These are phyloP conservation scores for Cladorrhinum samala DNA, from an alignment of 495 filamentous ascomycete genomes.

Conservation along the genomic window DNA sequence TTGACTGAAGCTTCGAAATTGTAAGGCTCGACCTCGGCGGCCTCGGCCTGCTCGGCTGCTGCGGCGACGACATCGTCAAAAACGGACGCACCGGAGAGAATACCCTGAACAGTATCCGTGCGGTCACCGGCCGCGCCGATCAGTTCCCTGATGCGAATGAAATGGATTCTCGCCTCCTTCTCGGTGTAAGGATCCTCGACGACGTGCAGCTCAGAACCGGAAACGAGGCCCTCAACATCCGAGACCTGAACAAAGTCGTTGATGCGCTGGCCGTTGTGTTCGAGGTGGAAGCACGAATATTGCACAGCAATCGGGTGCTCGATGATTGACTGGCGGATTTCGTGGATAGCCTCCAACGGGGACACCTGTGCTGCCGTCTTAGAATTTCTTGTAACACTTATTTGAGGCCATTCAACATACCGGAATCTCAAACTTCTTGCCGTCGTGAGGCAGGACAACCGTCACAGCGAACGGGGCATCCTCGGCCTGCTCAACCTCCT, in stretches of 20 bases:
- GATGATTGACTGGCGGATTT: slow-evolving; percentile 93
- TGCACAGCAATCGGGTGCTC: slow-evolving; percentile 90
- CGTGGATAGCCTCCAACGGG: slow-evolving; percentile 91
- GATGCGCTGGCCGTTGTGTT: slow-evolving; percentile 75
- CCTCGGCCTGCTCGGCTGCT: slow-evolving; percentile 45
- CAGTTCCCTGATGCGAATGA: slow-evolving; percentile 82
- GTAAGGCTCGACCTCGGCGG: slow-evolving; percentile 56
- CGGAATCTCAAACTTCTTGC: slow-evolving; percentile 75
- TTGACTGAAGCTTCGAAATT: slow-evolving; percentile 64
- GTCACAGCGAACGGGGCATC: slow-evolving; percentile 60
- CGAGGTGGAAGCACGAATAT: slow-evolving; percentile 98
- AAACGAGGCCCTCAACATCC: slow-evolving; percentile 72
- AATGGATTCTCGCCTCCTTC: slow-evolving; percentile 93
- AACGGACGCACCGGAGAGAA: slow-evolving; percentile 79
- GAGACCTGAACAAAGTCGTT: slow-evolving; percentile 94
- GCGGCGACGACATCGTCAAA: slow-evolving; percentile 63
- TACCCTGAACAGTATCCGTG: slow-evolving; percentile 80
- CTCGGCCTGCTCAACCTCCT: slow-evolving; percentile 20
- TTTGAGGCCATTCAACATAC: slow-evolving; percentile 40
- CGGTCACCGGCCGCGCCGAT: slow-evolving; percentile 87
- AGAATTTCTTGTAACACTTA: slow-evolving; percentile 8
- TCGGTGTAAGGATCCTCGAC: slow-evolving; percentile 97
- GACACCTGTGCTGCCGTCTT: slow-evolving; percentile 59
- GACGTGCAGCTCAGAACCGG: slow-evolving; percentile 68
- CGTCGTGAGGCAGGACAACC: slow-evolving; percentile 76